Evolutionary conservation across 495 filamentous ascomycete species (phyloP).

Genomic region (Margaritispora aquatica): DNA sequence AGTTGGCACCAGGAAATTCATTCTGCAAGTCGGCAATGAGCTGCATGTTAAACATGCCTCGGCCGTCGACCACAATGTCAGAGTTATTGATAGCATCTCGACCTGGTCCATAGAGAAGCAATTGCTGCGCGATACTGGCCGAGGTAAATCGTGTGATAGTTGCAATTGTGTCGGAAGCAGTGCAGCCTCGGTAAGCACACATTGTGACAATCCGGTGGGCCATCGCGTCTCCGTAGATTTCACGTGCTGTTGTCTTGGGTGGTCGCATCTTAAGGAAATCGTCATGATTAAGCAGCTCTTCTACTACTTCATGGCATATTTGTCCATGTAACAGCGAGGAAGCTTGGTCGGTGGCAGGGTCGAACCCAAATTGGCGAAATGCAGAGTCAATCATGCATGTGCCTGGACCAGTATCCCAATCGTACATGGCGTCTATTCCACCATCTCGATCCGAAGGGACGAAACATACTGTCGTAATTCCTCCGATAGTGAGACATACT

Average conservation of each 20-base stretch:
- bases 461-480: constrained; percentile 24
- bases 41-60: constrained; percentile 23
- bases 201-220: constrained; percentile 16
- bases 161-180: constrained; percentile 21
- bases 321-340: constrained; percentile 15
- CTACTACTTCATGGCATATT: constrained; percentile 23
- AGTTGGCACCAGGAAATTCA: constrained; percentile 20
- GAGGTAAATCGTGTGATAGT: constrained; percentile 25
- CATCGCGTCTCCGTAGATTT: constrained; percentile 24
- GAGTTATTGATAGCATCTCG: constrained; percentile 24
- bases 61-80: constrained; percentile 23
- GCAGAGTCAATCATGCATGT: constrained; percentile 23
- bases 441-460: constrained; percentile 21
- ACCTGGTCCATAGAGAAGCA: constrained; percentile 23
- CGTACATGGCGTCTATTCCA: constrained; percentile 26
- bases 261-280: constrained; percentile 19
- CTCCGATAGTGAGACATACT: constrained; percentile 25
- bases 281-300: constrained; percentile 17
- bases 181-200: constrained; percentile 20
- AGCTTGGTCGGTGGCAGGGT: constrained; percentile 19
- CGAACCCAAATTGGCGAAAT: constrained; percentile 21
- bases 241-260: constrained; percentile 24
- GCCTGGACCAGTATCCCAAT: constrained; percentile 27
- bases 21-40: constrained; percentile 21
- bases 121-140: constrained; percentile 23